Percentiles rank a stretch among this genome's conserved stretches.
Evolutionary conservation across 2,329 filamentous ascomycete species (phyloP).

Genomic region (Microdochium paspali): DNA sequence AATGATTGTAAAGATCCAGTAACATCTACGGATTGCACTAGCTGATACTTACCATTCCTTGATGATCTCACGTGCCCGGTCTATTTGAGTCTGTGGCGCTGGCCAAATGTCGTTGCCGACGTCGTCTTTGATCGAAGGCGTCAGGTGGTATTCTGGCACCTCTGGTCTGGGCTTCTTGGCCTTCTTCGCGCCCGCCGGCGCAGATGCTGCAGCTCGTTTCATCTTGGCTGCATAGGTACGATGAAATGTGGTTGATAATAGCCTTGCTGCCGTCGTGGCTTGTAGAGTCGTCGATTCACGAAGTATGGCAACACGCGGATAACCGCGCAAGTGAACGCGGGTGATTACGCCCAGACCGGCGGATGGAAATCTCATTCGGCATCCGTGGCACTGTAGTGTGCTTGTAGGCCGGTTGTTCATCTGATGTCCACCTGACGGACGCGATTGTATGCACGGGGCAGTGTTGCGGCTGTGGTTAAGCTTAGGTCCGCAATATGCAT

Average conservation of each 20-base stretch:
- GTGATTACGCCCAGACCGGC: too few relatives aligned
- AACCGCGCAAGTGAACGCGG: too few relatives aligned
- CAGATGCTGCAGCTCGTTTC: conserved; percentile 15
- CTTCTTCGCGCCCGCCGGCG: conserved; percentile 6
- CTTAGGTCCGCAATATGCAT: too few relatives aligned
- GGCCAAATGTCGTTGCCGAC: conserved; percentile 49
- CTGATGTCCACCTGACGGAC: too few relatives aligned
- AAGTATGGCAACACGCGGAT: too few relatives aligned
- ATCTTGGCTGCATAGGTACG: conserved; percentile 6
- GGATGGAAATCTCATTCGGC: too few relatives aligned
- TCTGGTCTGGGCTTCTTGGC: conserved; percentile 16
- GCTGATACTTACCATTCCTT: conserved; percentile 38
- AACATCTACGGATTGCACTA: neutral
- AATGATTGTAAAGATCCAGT: neutral
- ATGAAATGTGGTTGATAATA: neutral
- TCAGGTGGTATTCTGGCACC: conserved; percentile 33
- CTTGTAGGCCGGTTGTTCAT: too few relatives aligned
- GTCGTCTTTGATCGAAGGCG: conserved; percentile 28
- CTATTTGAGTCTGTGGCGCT: conserved; percentile 44
- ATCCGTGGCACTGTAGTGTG: too few relatives aligned
- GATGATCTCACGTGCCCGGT: conserved; percentile 45
- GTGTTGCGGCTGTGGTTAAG: too few relatives aligned
- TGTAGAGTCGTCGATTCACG: too few relatives aligned
- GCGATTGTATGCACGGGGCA: too few relatives aligned
- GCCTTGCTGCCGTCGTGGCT: neutral